phyloP scores from a whole-genome alignment of 2,329 filamentous ascomycete species.

The Diaporthe citri region DNA sequence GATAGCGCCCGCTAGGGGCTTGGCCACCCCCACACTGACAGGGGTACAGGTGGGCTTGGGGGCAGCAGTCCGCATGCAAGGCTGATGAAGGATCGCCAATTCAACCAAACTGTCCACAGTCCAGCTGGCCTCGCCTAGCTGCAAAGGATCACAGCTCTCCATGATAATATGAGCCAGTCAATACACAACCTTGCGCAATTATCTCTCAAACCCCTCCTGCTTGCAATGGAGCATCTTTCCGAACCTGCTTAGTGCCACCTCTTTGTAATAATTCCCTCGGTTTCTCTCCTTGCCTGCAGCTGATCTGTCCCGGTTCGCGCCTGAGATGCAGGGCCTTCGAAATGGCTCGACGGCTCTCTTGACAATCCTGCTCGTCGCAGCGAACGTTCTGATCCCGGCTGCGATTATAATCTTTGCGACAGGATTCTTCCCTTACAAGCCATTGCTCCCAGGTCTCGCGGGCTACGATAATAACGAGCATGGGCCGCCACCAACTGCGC shows the following conservation, averaged over 20 bases:
- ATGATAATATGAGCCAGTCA: constrained; percentile 23
- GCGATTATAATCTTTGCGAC: constrained; percentile 83
- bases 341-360: constrained; percentile 47
- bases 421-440: constrained; percentile 98
- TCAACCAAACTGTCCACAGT: constrained; percentile 25
- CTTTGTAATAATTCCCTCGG: constrained; percentile 6
- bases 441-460: constrained; percentile 88
- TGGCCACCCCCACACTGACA: constrained; percentile 20
- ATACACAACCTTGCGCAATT: background rate
- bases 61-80: constrained; percentile 38
- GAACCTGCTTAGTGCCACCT: constrained; percentile 25
- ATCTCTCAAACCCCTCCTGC: background rate
- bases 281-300: background rate
- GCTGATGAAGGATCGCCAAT: constrained; percentile 38
- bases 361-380: constrained; percentile 67
- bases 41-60: background rate
- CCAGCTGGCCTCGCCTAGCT: constrained; percentile 28
- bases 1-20: constrained; percentile 32
- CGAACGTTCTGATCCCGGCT: constrained; percentile 83
- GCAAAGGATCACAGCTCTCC: constrained; percentile 16
- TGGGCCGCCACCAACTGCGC: constrained; percentile 70
- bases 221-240: constrained; percentile 39
- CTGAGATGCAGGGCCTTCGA: constrained; percentile 47
- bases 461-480: constrained; percentile 69
- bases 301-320: constrained; percentile 10